These are phyloP conservation scores for Tricholoma bakamatsutake DNA, from an alignment of 768 basidiomycete species.

Conservation along the genomic window DNA sequence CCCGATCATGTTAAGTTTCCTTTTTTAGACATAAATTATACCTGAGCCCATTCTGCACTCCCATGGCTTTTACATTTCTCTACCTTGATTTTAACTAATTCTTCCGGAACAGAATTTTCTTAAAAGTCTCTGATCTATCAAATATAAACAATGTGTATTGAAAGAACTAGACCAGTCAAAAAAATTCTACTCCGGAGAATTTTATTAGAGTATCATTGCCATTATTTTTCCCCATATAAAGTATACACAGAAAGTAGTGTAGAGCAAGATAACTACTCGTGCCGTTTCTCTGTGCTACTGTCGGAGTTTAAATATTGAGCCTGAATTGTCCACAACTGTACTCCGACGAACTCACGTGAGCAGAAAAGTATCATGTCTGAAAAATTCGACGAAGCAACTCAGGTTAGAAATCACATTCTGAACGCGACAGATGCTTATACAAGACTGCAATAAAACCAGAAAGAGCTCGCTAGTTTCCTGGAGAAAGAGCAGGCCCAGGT, in stretches of 20 bases:
- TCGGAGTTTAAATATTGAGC: too few relatives aligned
- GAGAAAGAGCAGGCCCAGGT: conserved; percentile 82
- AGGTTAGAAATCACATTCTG: conserved; percentile 35
- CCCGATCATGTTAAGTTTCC: too few relatives aligned
- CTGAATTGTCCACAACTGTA: too few relatives aligned
- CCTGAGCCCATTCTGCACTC: too few relatives aligned
- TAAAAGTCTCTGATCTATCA: too few relatives aligned
- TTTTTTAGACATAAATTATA: too few relatives aligned
- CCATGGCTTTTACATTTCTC: too few relatives aligned
- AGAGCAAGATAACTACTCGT: too few relatives aligned
- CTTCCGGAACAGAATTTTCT: too few relatives aligned
- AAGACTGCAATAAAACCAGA: conserved; percentile 38
- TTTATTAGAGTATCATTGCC: not conserved
- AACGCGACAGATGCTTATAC: not conserved
- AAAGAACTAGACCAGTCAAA: not conserved
- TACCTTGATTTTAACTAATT: too few relatives aligned
- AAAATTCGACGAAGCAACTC: conserved; percentile 75
- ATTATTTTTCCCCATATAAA: not conserved
- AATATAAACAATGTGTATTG: not conserved
- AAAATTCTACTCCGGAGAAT: not conserved
- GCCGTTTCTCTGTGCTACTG: too few relatives aligned
- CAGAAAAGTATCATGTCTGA: conserved; percentile 34
- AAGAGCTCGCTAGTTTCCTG: conserved; percentile 75
- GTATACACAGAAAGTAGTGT: not conserved
- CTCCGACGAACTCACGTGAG: too few relatives aligned